phyloP scores from a whole-genome alignment of 192 early-diverging fungal genomes.

The Fimicolochytrium jonesii region DNA sequence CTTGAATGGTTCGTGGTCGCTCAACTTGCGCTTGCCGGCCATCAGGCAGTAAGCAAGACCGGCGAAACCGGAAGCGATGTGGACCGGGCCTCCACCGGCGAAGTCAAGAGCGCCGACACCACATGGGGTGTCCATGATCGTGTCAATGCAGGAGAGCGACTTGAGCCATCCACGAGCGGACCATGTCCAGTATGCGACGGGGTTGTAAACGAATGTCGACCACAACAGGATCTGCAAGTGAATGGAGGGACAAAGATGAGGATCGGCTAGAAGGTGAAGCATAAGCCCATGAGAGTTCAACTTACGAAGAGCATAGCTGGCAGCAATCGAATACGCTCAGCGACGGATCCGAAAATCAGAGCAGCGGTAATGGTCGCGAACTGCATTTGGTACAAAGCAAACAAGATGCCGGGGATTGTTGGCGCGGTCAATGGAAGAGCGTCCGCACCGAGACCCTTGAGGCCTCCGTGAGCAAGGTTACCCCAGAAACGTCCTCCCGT shows the following conservation, averaged over 20 bases:
- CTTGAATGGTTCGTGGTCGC: conserved; percentile 63
- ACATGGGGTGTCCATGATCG: conserved; percentile 24
- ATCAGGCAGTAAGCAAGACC: conserved; percentile 85
- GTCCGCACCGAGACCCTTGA: conserved; percentile 56
- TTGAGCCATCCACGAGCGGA: conserved; percentile 78
- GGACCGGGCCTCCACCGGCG: conserved; percentile 95
- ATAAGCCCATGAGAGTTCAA: too few species aligned
- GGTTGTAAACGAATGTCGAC: conserved; percentile 88
- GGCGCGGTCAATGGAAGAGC: conserved; percentile 49
- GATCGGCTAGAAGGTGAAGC: too few species aligned
- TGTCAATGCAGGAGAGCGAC: conserved; percentile 43
- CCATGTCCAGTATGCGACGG: conserved; percentile 96
- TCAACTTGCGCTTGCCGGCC: conserved; percentile 76
- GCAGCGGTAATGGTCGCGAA: conserved; percentile 90
- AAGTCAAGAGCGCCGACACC: conserved; percentile 82
- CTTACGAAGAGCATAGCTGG: conserved; percentile 86
- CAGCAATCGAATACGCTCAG: conserved; percentile 81
- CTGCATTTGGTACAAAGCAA: conserved; percentile 84
- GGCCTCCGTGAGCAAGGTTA: conserved; percentile 70
- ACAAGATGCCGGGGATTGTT: conserved; percentile 71
- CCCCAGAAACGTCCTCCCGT: conserved; percentile 72
- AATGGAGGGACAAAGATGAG: too few species aligned
- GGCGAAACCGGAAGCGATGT: conserved; percentile 85
- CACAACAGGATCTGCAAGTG: too few species aligned
- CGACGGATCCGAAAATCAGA: conserved; percentile 83